These are phyloP conservation scores for Achlya hypogyna DNA, from an alignment of 352 stramenopile genomes.

Conservation along the genomic window DNA sequence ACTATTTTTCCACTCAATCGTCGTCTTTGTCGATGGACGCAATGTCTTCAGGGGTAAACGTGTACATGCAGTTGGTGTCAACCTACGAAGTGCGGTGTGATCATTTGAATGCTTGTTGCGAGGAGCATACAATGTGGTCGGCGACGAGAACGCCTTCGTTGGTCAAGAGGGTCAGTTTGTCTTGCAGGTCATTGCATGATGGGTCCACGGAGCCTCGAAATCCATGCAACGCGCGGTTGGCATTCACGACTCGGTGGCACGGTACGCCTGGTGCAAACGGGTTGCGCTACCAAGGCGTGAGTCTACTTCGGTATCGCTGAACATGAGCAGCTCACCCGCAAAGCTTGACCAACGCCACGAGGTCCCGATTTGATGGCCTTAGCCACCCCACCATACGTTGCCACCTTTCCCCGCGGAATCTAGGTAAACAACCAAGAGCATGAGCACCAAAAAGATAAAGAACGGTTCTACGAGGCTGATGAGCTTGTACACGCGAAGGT, in stretches of 20 bases:
- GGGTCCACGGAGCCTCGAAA: slow-evolving; percentile 67
- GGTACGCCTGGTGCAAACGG: slow-evolving; percentile 69
- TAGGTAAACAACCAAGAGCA: slow-evolving; percentile 14
- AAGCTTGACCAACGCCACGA: slow-evolving; percentile 63
- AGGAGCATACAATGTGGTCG: slow-evolving; percentile 40
- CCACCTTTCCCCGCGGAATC: slow-evolving; percentile 72
- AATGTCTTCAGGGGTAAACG: slow-evolving; percentile 26
- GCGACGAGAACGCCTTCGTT: slow-evolving; percentile 61
- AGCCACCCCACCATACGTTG: slow-evolving; percentile 63
- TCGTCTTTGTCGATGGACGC: not conserved
- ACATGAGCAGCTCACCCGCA: slow-evolving; percentile 37
- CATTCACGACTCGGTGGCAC: slow-evolving; percentile 72
- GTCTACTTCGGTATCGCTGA: not conserved
- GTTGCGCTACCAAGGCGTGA: slow-evolving; percentile 42
- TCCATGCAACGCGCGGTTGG: slow-evolving; percentile 50
- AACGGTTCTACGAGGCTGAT: slow-evolving; percentile 65
- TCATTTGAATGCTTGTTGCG: not conserved
- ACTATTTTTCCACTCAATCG: no score
- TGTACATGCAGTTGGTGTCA: slow-evolving; percentile 34
- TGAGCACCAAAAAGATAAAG: not conserved
- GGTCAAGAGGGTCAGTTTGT: slow-evolving; percentile 51
- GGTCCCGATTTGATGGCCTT: slow-evolving; percentile 50
- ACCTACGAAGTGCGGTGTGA: slow-evolving; percentile 26
- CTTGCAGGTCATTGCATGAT: slow-evolving; percentile 44
- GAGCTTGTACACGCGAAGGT: slow-evolving; percentile 70